Evolutionary conservation across 1,284 basidiomycete species (phyloP).

Genomic region (Ceratobasidium sp.): DNA sequence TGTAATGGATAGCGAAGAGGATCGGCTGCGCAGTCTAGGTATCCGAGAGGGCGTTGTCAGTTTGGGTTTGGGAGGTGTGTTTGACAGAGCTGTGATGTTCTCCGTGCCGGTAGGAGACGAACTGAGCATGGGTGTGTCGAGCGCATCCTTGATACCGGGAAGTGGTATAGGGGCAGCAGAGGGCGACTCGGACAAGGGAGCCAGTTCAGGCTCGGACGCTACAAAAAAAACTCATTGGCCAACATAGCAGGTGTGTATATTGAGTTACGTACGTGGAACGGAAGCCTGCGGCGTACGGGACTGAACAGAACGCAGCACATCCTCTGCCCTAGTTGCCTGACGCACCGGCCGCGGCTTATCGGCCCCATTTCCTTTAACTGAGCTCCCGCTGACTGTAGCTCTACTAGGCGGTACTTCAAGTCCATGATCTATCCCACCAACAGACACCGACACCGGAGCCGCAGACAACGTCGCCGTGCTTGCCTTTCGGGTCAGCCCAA

Average conservation of each 20-base stretch:
- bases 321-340: slow-evolving; percentile 40
- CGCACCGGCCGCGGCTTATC: slow-evolving; percentile 30
- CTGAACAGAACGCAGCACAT: slow-evolving; percentile 26
- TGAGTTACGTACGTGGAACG: neutral
- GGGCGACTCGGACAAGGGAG: slow-evolving; percentile 41
- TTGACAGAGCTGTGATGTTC: neutral
- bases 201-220: slow-evolving; percentile 34
- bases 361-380: neutral
- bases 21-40: neutral
- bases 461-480: slow-evolving; percentile 38
- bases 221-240: neutral
- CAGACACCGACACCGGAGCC: slow-evolving; percentile 29
- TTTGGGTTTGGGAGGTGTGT: slow-evolving; percentile 9
- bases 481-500: slow-evolving; percentile 42
- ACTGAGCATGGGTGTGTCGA: neutral
- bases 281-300: slow-evolving; percentile 11
- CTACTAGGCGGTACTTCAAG: neutral
- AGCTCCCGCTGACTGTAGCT: neutral
- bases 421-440: slow-evolving; percentile 13
- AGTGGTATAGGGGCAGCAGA: slow-evolving; percentile 5
- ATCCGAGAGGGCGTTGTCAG: slow-evolving; percentile 2
- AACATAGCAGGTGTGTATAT: neutral
- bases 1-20: neutral
- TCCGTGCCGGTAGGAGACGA: neutral
- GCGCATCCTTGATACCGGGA: neutral